Base-by-base conservation (phyloP, 2,329 filamentous ascomycete species). In the Penicillium sp. region DNA sequence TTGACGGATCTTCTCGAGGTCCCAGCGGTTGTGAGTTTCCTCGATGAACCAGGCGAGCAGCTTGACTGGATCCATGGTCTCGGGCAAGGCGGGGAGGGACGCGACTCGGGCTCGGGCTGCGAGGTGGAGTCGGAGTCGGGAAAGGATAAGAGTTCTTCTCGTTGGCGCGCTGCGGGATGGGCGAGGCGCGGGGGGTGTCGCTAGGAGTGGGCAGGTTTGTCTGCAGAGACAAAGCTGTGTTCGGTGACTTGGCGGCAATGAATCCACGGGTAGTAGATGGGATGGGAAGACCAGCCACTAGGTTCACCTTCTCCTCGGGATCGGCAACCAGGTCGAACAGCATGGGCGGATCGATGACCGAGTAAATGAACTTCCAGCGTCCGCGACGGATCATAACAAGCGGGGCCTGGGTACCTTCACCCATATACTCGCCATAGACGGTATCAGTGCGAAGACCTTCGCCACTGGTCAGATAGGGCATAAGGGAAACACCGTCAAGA, bases 341-440 rank as follows among this genome's bases (percentile, higher is more conserved):
- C 75, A 94, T 90, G 28, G 89, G 86, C 29, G 88, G 86, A 67
- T 96, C 92, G 21, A 86, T 86, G 6, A 91, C 85, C 65, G 90
- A 96, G 58, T 84, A 90, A 59, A 94, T 85, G 71, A 91, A 96
- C 78, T 96, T 96, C 90, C 90, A 96, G 43, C 82, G 80, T 8
- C 90, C 90, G 49, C 90, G 86, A 52, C 89, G 86, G 67, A 96
- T 96, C 92, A 96, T 96, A 80, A 95, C 90, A 51, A 95, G 83
- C 1, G 92, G 92, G 4, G 88, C 86, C 51, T 95, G 80, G 1
- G 92, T 96, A 44, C 92, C 92, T 74, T 96, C 92, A 45, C 90
- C 92, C 67, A 93, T 95, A 76, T 96, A 96, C 76, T 96, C 92
- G 55, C 90, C 91, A 64, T 93, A 88, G n/a, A 94, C 91, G 10